phyloP scores from a whole-genome alignment of 1,284 basidiomycete genomes.

The Sphaerobolus stellatus region DNA sequence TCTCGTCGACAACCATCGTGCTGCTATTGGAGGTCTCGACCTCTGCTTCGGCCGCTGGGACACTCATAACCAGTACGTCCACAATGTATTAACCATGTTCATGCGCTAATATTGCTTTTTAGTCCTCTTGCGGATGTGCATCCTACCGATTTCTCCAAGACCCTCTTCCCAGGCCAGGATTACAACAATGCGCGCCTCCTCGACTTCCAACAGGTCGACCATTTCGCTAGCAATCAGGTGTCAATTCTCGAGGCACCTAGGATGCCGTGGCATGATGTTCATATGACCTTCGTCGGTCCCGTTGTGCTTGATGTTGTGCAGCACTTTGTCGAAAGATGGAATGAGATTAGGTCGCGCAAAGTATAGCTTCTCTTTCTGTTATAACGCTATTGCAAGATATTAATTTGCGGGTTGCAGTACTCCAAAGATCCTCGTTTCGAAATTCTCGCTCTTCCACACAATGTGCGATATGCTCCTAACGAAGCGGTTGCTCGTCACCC shows the following conservation, averaged over 20 bases:
- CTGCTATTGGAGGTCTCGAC: slow-evolving; percentile 84
- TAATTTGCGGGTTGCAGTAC: no score
- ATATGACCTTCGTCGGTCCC: slow-evolving; percentile 55
- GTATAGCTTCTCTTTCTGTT: no score
- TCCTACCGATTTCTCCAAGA: slow-evolving; percentile 76
- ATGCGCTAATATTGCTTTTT: slow-evolving; percentile 9
- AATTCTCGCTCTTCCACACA: slow-evolving; percentile 84
- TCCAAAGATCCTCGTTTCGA: no score
- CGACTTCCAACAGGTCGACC: slow-evolving; percentile 81
- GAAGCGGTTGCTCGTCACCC: slow-evolving; percentile 76
- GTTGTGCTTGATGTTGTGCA: slow-evolving; percentile 86
- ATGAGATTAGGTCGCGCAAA: slow-evolving; percentile 80
- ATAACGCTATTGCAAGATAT: no score
- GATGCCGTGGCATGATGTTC: slow-evolving; percentile 89
- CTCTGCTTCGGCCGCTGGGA: slow-evolving; percentile 97
- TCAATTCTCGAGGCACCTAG: slow-evolving; percentile 70
- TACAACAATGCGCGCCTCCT: slow-evolving; percentile 84
- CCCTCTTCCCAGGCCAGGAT: slow-evolving; percentile 92
- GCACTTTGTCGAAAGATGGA: slow-evolving; percentile 90
- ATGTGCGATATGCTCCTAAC: slow-evolving; percentile 56
- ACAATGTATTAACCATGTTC: background rate
- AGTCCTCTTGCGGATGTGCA: slow-evolving; percentile 85
- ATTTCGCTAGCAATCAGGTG: slow-evolving; percentile 72
- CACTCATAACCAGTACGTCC: slow-evolving; percentile 61
- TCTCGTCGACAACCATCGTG: slow-evolving; percentile 82